These are phyloP conservation scores for Ramichloridium luteum DNA, from an alignment of 2,329 filamentous ascomycete genomes.

Conservation along the genomic window DNA sequence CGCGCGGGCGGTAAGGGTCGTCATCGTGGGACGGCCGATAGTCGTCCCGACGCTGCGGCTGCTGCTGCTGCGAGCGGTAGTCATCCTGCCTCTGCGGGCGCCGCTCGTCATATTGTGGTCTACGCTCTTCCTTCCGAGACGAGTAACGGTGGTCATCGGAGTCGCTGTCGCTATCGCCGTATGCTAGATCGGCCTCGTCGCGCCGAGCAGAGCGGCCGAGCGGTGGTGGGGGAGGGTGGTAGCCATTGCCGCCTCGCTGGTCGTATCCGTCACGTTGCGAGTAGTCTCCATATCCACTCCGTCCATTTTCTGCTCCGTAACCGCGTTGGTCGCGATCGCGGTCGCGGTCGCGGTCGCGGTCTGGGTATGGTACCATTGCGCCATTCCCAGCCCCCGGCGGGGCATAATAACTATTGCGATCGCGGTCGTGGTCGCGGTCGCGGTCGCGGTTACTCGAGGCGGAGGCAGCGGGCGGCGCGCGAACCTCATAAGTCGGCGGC, in stretches of 20 bases:
- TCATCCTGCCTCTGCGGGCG: too few relatives aligned
- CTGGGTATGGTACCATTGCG: slow-evolving; percentile 3
- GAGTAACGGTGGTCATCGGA: too few relatives aligned
- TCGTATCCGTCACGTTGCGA: too few relatives aligned
- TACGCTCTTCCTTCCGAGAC: slow-evolving; percentile 33
- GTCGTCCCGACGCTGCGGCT: slow-evolving; percentile 13
- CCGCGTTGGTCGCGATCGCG: background rate
- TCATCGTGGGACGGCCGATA: slow-evolving; percentile 23
- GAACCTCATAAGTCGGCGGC: slow-evolving; percentile 29
- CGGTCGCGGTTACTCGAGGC: too few relatives aligned
- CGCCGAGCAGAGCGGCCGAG: too few relatives aligned
- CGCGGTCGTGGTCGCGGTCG: too few relatives aligned
- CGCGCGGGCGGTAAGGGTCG: slow-evolving; percentile 7
- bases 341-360: slow-evolving; percentile 1
- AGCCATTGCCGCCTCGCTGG: too few relatives aligned
- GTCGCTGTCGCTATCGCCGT: too few relatives aligned
- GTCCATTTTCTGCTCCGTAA: background rate
- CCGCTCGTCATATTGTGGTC: slow-evolving; percentile 22
- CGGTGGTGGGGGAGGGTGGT: too few relatives aligned
- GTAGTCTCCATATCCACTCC: slow-evolving; percentile 29
- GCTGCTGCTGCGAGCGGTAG: slow-evolving; percentile 4
- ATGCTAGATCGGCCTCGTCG: too few relatives aligned
- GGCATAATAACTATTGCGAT: slow-evolving; percentile 11
- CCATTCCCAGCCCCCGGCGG: slow-evolving; percentile 5
- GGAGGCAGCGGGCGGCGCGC: slow-evolving; percentile 24